phyloP scores from a whole-genome alignment of 2,329 filamentous ascomycete genomes.

The Amauroascus verrucosus region DNA sequence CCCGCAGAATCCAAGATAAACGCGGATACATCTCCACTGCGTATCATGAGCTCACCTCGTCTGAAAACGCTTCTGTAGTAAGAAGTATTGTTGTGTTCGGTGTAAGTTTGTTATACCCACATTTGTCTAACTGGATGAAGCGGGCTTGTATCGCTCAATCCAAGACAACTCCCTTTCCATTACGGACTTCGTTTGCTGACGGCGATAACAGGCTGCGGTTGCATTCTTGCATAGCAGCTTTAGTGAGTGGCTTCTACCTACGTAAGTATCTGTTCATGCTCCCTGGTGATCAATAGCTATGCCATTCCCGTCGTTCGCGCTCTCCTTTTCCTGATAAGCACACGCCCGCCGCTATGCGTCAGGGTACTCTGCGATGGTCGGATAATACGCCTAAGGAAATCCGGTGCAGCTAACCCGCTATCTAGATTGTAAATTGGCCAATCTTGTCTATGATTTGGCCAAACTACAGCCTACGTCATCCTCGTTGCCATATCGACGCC shows the following conservation, averaged over 20 bases:
- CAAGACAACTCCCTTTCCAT: not conserved
- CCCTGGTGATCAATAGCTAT: not conserved
- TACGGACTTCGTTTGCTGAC: not conserved
- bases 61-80: constrained; percentile 60
- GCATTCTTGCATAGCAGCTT: constrained; percentile 58
- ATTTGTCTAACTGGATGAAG: constrained; percentile 4
- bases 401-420: not conserved
- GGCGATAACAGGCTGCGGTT: constrained; percentile 48
- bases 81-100: constrained; percentile 58
- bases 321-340: not conserved
- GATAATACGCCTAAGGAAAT: not conserved
- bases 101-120: constrained; percentile 40
- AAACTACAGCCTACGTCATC: too few relatives aligned
- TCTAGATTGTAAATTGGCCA: not conserved
- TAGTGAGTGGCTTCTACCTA: constrained; percentile 57
- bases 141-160: not conserved
- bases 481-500: not conserved
- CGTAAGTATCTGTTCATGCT: constrained; percentile 30
- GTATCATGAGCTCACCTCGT: constrained; percentile 53
- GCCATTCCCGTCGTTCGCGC: not conserved
- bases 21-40: constrained; percentile 49
- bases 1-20: constrained; percentile 25
- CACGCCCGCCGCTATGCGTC: not conserved
- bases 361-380: not conserved
- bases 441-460: too few relatives aligned